These are phyloP conservation scores for Haplosporangium sp. DNA, from an alignment of 371 early-diverging fungal species.

Conservation along the genomic window DNA sequence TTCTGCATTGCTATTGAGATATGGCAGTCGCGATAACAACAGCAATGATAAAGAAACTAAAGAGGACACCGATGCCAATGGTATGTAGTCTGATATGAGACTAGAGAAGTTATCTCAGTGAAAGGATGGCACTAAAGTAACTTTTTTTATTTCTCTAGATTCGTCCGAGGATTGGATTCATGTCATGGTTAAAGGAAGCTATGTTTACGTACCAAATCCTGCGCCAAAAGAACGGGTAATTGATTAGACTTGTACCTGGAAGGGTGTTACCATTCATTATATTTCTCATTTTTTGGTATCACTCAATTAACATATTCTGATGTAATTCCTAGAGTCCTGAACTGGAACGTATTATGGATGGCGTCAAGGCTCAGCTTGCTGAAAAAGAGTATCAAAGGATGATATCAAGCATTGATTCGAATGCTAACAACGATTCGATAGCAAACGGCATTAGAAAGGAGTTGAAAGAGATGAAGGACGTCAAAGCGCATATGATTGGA, in stretches of 20 bases:
- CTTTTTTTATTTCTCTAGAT: constrained; percentile 6
- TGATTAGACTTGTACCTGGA: background rate
- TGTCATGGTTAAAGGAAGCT: constrained; percentile 40
- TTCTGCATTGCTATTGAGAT: constrained; percentile 30
- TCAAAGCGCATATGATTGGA: constrained; percentile 38
- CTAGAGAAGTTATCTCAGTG: background rate
- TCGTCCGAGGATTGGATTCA: constrained; percentile 41
- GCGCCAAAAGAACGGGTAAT: constrained; percentile 39
- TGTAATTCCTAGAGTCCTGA: constrained; percentile 36
- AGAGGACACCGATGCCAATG: background rate
- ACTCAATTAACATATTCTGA: background rate
- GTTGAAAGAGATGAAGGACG: constrained; percentile 38
- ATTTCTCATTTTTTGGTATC: background rate
- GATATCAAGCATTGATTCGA: constrained; percentile 26
- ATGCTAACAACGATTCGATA: constrained; percentile 4
- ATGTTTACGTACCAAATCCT: constrained; percentile 39
- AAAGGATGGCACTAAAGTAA: background rate
- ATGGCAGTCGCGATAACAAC: background rate
- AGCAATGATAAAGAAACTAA: background rate
- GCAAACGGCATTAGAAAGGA: constrained; percentile 30
- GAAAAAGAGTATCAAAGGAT: constrained; percentile 48
- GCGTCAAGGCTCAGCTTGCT: constrained; percentile 35
- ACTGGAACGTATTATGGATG: constrained; percentile 43
- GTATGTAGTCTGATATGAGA: background rate
- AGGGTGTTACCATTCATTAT: background rate